These are phyloP conservation scores for Lasiosphaeria hispida DNA, from an alignment of 495 filamentous ascomycete species.

Conservation along the genomic window DNA sequence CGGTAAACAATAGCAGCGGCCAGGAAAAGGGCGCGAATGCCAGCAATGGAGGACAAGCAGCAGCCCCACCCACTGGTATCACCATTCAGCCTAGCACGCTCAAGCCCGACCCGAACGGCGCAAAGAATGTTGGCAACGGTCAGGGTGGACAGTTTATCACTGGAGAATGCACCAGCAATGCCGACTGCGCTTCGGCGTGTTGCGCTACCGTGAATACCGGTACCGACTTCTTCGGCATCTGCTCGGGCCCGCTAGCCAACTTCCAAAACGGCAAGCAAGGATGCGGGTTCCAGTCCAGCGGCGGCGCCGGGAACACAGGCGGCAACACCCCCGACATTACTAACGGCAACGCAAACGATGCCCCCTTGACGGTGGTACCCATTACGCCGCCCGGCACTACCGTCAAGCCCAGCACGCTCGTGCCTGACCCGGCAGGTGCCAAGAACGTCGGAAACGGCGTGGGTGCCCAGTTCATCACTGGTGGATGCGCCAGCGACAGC, in stretches of 20 bases:
- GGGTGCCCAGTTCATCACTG: not conserved
- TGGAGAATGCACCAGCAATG: slow-evolving; percentile 24
- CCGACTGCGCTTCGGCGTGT: slow-evolving; percentile 29
- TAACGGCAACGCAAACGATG: too few relatives aligned
- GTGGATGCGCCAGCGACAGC: not conserved
- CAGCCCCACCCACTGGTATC: not conserved
- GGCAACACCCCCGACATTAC: too few relatives aligned
- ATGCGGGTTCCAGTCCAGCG: slow-evolving; percentile 40
- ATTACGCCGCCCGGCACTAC: not conserved
- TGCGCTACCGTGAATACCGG: slow-evolving; percentile 29
- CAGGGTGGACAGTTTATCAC: slow-evolving; percentile 28
- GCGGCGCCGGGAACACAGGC: slow-evolving; percentile 2
- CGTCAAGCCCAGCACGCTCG: not conserved
- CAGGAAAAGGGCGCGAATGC: not conserved
- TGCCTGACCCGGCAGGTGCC: not conserved
- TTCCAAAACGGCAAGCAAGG: slow-evolving; percentile 46
- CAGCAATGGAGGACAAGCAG: not conserved
- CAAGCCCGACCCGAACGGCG: slow-evolving; percentile 24
- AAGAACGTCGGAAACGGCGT: not conserved
- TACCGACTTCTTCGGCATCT: slow-evolving; percentile 28
- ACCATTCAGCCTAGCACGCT: slow-evolving; percentile 19
- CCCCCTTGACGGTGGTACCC: too few relatives aligned
- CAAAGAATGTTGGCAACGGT: slow-evolving; percentile 25
- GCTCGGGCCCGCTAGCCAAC: slow-evolving; percentile 41
- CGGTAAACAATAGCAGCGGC: not conserved